Conservation (phyloP, 148 eudicot genomes). For the Chenopodium quinoa region DNA sequence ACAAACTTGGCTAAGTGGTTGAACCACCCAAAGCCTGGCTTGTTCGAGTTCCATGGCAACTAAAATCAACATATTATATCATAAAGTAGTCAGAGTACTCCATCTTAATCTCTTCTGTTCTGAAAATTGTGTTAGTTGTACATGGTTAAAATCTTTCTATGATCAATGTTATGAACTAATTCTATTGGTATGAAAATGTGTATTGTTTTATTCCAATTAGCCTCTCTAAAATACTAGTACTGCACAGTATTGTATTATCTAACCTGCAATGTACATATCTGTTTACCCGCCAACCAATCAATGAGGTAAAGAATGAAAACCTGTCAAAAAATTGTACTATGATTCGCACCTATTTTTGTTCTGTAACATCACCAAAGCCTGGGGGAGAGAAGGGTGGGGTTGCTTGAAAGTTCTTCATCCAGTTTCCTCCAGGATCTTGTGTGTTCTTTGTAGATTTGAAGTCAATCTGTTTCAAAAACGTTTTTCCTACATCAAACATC, state of each 20-base stretch:
- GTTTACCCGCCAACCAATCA: neutral
- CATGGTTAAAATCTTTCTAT: neutral
- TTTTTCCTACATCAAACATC: neutral
- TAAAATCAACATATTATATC: neutral
- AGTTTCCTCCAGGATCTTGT: conserved; percentile 30
- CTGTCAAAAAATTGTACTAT: conserved; percentile 3
- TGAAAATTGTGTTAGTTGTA: neutral
- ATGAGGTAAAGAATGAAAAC: neutral
- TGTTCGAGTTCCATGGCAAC: neutral
- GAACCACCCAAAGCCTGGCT: neutral
- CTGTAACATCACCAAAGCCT: neutral
- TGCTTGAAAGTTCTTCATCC: conserved; percentile 25
- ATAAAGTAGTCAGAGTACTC: neutral
- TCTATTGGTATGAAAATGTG: neutral
- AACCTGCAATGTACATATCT: conserved; percentile 15
- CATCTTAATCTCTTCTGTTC: neutral
- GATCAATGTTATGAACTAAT: neutral
- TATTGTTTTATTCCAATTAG: neutral
- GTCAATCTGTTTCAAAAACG: conserved; percentile 19
- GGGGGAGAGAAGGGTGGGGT: conserved; percentile 52
- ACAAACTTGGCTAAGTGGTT: neutral
- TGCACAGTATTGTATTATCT: neutral
- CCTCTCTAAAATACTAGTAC: neutral
- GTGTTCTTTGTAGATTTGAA: conserved; percentile 26
- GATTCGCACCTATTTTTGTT: neutral